Evolutionary conservation across 2,329 filamentous ascomycete genomes (phyloP).

Genomic region (Trichoderma hamatum): DNA sequence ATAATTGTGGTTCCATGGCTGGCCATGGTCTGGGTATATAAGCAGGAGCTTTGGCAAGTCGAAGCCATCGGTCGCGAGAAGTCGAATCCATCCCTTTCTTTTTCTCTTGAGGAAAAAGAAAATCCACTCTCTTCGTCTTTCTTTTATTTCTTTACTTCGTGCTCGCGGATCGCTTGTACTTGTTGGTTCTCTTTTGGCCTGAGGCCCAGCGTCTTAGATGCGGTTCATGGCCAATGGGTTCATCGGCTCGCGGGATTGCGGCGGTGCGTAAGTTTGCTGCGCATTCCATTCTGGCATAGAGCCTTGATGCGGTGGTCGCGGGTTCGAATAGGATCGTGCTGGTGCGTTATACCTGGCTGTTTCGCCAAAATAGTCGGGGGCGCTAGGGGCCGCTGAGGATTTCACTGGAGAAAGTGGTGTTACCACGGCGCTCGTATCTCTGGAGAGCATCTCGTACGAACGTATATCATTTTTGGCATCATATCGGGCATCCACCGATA

Average conservation of each 20-base stretch:
- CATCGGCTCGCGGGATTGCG: slow-evolving; percentile 45
- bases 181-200: not conserved
- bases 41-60: slow-evolving; percentile 1
- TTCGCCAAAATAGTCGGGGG: slow-evolving; percentile 59
- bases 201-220: slow-evolving; percentile 42
- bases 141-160: slow-evolving; percentile 1
- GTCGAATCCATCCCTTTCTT: not conserved
- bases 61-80: not conserved
- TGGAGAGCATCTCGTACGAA: slow-evolving; percentile 80
- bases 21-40: slow-evolving; percentile 13
- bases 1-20: slow-evolving; percentile 14
- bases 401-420: slow-evolving; percentile 52
- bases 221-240: slow-evolving; percentile 62
- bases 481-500: slow-evolving; percentile 77
- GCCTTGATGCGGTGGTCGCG: slow-evolving; percentile 51
- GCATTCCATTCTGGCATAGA: slow-evolving; percentile 46
- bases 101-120: not conserved
- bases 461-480: slow-evolving; percentile 64
- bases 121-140: not conserved
- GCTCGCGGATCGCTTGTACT: not conserved
- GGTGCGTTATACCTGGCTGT: slow-evolving; percentile 59
- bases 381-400: slow-evolving; percentile 47
- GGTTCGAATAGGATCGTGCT: slow-evolving; percentile 59
- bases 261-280: slow-evolving; percentile 44
- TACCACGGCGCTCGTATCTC: slow-evolving; percentile 57